Evolutionary conservation across 139 green algal species (phyloP), one percentile per base, ranked within the genome.

Genomic region (Tetradesmus obliquus): DNA sequence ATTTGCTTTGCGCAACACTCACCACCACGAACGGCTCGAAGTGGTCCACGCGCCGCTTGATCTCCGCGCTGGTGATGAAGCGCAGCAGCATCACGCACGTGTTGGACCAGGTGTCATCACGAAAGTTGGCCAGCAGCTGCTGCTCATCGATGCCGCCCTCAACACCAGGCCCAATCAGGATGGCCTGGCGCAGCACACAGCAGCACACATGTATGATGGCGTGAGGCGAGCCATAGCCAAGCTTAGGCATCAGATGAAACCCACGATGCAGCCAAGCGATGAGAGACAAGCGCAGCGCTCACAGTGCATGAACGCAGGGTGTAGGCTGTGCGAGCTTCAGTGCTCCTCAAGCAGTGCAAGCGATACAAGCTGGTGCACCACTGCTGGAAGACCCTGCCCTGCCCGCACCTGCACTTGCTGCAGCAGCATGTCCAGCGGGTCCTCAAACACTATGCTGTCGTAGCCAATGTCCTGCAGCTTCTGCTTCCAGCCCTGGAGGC

Each of bases 41-140:
- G 94, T 97, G 96, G 53, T 98, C 97, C 54, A 95, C 83, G 0
- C 96, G 93, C 2, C 86, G 79, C 91, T 96, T 93, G 15, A 99
- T 94, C 88, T 98, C 96, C 6, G 91, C 93, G 10, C 88, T 95
- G 15, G 95, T 97, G 79, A 98, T 91, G 87, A 99, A 93, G 85
- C 97, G 94, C 94, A 99, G 90, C 80, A 97, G 91, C 93, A 97
- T 97, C 13, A 99, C 93, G 3, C 97, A 82, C 91, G 95, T 95
- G 89, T 97, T 97, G 87, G 85, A 79, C 71, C 93, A 71, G 12
- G 55, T 83, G 5, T 92, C 94, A 51, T 95, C 90, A 0, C 93
- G 84, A 93, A 97, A 94, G 86, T 95, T 96, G 22, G 10, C 12
- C 84, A 97, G 83, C 91, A 97, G 93, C 72, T 76, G 82, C 22